Conservation (phyloP, 1,284 basidiomycete species). For the Microbotryum lychnidis-dioicae region DNA sequence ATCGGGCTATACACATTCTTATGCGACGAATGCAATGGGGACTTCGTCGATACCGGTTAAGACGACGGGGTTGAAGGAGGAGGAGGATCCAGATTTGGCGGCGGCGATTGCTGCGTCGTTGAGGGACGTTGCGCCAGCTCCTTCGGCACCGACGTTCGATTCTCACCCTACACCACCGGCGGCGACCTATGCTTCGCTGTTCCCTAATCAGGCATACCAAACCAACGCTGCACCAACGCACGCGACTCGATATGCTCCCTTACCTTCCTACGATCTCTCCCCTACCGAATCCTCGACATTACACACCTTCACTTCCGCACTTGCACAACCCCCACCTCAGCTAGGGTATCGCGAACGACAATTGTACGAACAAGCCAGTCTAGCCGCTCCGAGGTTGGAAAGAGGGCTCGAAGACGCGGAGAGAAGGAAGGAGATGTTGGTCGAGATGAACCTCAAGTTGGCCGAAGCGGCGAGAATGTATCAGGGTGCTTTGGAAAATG, state of each 20-base stretch:
- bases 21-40: slow-evolving; percentile 49
- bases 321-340: neutral
- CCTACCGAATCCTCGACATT: slow-evolving; percentile 1
- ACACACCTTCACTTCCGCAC: neutral
- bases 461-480: slow-evolving; percentile 31
- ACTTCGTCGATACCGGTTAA: slow-evolving; percentile 45
- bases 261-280: slow-evolving; percentile 26
- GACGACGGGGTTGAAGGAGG: slow-evolving; percentile 42
- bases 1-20: slow-evolving; percentile 62
- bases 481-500: slow-evolving; percentile 25
- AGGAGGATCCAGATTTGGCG: slow-evolving; percentile 84
- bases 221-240: neutral
- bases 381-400: slow-evolving; percentile 1
- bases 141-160: slow-evolving; percentile 15
- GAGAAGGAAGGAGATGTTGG: slow-evolving; percentile 16
- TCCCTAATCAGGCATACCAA: neutral
- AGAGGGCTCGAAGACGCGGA: slow-evolving; percentile 14
- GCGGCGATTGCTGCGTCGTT: slow-evolving; percentile 95
- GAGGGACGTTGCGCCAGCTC: slow-evolving; percentile 66
- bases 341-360: slow-evolving; percentile 1
- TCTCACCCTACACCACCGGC: neutral
- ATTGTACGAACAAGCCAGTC: slow-evolving; percentile 3
- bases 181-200: slow-evolving; percentile 17
- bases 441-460: slow-evolving; percentile 33
- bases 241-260: neutral